Evolutionary conservation across 2,329 filamentous ascomycete species (phyloP).

Genomic region (Alternaria longipes): DNA sequence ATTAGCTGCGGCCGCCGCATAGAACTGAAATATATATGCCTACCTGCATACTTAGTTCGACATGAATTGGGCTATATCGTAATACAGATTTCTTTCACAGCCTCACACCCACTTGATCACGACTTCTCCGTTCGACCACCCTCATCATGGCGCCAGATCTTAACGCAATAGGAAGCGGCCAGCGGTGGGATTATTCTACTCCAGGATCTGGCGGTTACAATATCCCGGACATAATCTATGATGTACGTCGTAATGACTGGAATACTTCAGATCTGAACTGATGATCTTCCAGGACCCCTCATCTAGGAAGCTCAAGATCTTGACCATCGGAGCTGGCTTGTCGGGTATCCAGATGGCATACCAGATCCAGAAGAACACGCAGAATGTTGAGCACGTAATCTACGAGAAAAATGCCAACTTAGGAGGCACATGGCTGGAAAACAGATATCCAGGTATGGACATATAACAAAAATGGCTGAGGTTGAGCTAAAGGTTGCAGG

Average conservation of each 20-base stretch:
- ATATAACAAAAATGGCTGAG: too few relatives aligned
- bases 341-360: slow-evolving; percentile 60
- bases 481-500: slow-evolving; percentile 19
- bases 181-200: slow-evolving; percentile 55
- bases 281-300: slow-evolving; percentile 22
- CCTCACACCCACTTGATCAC: background rate
- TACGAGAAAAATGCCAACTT: slow-evolving; percentile 60
- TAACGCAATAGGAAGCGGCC: slow-evolving; percentile 48
- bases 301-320: slow-evolving; percentile 52
- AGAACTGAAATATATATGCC: background rate
- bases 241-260: slow-evolving; percentile 26
- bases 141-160: slow-evolving; percentile 54
- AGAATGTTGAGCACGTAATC: slow-evolving; percentile 58
- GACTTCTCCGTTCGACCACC: background rate
- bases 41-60: background rate
- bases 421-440: slow-evolving; percentile 59
- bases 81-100: background rate
- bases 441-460: slow-evolving; percentile 47
- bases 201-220: slow-evolving; percentile 55
- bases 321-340: slow-evolving; percentile 61
- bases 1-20: background rate
- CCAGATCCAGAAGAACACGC: slow-evolving; percentile 55
- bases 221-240: slow-evolving; percentile 52
- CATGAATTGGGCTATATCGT: too few relatives aligned
- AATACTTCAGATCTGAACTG: background rate